Base-by-base conservation (phyloP, 306 rosid species). In the Lathyrus aphaca region DNA sequence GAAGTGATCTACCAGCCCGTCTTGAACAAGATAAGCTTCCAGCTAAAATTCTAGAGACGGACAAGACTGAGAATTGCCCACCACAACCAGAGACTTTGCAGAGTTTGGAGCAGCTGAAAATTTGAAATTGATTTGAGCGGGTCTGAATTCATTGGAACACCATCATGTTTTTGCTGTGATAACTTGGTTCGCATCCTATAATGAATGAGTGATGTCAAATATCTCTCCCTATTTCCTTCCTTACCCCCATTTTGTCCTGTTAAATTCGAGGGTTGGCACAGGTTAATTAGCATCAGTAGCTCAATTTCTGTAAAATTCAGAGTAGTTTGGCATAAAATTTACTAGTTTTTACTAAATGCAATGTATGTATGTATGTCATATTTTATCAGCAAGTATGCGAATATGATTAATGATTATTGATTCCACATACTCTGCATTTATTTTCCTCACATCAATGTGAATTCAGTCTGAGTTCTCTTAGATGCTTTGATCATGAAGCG, bases 61-160 rank as follows among this genome's bases (percentile, higher is more conserved):
- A 62, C 64, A 76, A 74, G 82, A 29, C 66, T 63, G 72, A 75
- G 63, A 72, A 73, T 66, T 56, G 38, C 64, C 58, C 17, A 74
- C 67, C 73, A 72, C 84, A 81, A 71, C 64, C 74, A 30, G 76
- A 82, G 81, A 86, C 85, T 4, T 72, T 69, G 58, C 79, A 19
- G 66, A 83, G 74, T 82, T 81, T 91, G 83, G 86, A 83, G 72
- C 84, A 71, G 74, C 87, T 87, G 73, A 79, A 89, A 83, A 84
- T 88, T 81, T 93, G 86, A 91, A 72, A 81, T 73, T 64, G 54
- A 27, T 61, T 15, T 42, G 68, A 75, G 65, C 69, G 42, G 74
- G 77, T 64, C 54, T 51, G 67, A 48, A 72, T 76, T 56, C 77
- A 70, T 58, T 78, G 89, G 79, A 79, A 85, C 68, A 67, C 14